Percentiles rank a stretch among this genome's conserved stretches.
Conservation (phyloP, 2,329 filamentous ascomycete species). For the Sclerotinia trifoliorum region DNA sequence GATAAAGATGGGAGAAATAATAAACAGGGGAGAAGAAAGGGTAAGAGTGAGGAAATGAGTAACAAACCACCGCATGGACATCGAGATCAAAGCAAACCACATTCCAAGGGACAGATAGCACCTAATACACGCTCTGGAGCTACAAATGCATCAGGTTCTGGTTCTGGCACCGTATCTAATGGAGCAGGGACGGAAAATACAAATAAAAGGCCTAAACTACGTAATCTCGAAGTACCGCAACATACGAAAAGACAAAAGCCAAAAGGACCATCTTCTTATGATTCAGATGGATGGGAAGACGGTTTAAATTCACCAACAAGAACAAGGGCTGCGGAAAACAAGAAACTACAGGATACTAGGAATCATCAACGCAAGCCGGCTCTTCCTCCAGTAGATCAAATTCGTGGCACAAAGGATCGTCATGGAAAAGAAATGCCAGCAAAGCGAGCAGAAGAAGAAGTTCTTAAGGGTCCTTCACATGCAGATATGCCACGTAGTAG, state of each 20-base stretch:
- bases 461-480: not conserved
- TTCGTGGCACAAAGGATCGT: not conserved
- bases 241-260: not conserved
- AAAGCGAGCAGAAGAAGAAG: not conserved
- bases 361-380: not conserved
- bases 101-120: not conserved
- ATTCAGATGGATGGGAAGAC: not conserved
- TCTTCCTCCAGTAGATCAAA: not conserved
- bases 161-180: not conserved
- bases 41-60: not conserved
- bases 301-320: not conserved
- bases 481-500: not conserved
- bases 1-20: not conserved
- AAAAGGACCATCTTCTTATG: not conserved
- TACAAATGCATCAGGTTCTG: not conserved
- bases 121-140: not conserved
- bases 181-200: not conserved
- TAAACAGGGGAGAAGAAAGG: conserved; percentile 2
- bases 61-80: not conserved
- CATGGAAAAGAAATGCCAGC: not conserved
- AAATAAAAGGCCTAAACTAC: not conserved
- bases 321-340: not conserved
- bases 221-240: not conserved
- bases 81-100: not conserved
- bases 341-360: not conserved